phyloP scores from a whole-genome alignment of 306 rosid genomes.

The Lupinus albus region DNA sequence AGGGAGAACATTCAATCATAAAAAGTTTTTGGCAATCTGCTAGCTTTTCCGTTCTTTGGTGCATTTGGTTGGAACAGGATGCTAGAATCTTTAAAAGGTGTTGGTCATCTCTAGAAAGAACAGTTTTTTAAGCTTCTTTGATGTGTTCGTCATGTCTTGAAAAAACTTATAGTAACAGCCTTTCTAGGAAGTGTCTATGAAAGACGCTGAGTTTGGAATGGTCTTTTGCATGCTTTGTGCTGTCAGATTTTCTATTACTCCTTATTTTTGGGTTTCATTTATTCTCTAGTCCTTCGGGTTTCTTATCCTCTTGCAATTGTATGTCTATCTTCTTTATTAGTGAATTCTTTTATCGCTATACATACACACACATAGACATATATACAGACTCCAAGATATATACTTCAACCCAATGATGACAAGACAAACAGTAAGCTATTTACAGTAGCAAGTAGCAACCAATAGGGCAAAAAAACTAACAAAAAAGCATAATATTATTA shows the following conservation, averaged over 20 bases:
- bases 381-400: not conserved
- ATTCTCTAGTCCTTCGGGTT: not conserved
- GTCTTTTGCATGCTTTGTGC: not conserved
- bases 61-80: not conserved
- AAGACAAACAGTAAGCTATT: constrained; percentile 13
- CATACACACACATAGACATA: not conserved
- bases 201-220: not conserved
- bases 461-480: constrained; percentile 7
- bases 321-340: not conserved
- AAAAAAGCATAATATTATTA: constrained; percentile 3
- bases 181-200: not conserved
- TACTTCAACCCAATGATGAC: not conserved
- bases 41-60: no score
- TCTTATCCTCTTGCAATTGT: not conserved
- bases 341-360: no score
- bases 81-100: not conserved
- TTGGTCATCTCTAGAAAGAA: not conserved
- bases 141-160: no score
- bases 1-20: not conserved
- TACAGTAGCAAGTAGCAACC: not conserved
- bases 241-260: not conserved
- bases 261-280: not conserved
- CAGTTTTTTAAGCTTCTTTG: not conserved
- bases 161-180: no score
- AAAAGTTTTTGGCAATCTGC: not conserved